phyloP scores from a whole-genome alignment of 2,329 filamentous ascomycete genomes.

The Botryosphaeria dothidea region DNA sequence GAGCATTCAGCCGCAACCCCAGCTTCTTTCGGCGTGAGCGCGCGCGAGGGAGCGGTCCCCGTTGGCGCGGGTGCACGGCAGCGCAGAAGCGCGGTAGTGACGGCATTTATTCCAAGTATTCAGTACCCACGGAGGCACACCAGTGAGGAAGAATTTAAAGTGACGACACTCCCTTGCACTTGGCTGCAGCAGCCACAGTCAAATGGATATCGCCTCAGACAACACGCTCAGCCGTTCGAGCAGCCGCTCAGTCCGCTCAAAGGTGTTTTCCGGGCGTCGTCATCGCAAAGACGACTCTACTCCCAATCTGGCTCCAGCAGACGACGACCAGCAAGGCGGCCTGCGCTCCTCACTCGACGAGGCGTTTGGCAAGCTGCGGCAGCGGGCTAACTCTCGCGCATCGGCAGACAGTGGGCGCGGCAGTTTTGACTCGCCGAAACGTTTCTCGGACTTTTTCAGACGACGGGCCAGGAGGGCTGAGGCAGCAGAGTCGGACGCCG shows the following conservation, averaged over 20 bases:
- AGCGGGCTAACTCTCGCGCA: constrained; percentile 31
- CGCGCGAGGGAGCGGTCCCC: not conserved
- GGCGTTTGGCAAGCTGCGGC: constrained; percentile 41
- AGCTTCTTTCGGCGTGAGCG: constrained; percentile 2
- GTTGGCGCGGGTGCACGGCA: constrained; percentile 3
- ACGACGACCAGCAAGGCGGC: constrained; percentile 26
- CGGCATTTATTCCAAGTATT: constrained; percentile 1
- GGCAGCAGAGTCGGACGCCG: constrained; percentile 1
- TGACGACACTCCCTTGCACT: not conserved
- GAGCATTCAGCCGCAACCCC: constrained; percentile 13
- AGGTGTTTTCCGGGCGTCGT: constrained; percentile 27
- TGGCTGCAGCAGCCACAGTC: not conserved
- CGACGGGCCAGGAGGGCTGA: constrained; percentile 30
- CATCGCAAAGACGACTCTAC: constrained; percentile 28
- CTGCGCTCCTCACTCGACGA: constrained; percentile 37
- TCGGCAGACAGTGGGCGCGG: constrained; percentile 40
- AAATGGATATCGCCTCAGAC: constrained; percentile 16
- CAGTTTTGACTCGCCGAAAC: constrained; percentile 38
- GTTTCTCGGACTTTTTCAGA: constrained; percentile 52
- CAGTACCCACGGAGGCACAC: not conserved
- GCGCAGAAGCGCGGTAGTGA: constrained; percentile 4
- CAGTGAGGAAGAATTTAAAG: not conserved
- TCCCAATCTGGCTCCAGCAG: constrained; percentile 26
- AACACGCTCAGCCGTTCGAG: constrained; percentile 14
- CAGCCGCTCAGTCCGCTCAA: constrained; percentile 24